phyloP scores from a whole-genome alignment of 345 rosid species.

The Eucalyptus pauciflora region DNA sequence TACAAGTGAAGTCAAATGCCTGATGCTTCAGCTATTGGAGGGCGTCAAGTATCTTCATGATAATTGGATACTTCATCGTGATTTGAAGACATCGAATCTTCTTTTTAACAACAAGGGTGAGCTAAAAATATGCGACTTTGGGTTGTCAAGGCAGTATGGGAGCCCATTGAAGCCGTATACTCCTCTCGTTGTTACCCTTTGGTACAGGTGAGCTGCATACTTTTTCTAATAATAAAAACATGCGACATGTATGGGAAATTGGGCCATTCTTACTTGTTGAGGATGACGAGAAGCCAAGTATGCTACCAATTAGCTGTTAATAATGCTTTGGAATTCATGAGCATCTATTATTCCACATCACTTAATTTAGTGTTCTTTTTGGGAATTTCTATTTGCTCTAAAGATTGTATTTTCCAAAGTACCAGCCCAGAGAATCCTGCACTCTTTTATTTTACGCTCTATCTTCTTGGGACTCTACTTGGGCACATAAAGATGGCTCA shows the following conservation, averaged over 20 bases:
- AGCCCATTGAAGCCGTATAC: slow-evolving; percentile 84
- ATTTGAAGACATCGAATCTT: slow-evolving; percentile 83
- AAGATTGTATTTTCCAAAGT: neutral
- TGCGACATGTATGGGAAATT: neutral
- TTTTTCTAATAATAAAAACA: neutral
- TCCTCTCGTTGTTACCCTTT: slow-evolving; percentile 59
- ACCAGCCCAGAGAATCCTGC: neutral
- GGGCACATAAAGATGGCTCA: neutral
- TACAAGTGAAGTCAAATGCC: slow-evolving; percentile 81
- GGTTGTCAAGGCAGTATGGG: slow-evolving; percentile 82
- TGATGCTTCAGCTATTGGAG: slow-evolving; percentile 80
- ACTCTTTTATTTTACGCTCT: neutral
- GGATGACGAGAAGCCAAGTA: neutral
- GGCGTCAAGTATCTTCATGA: slow-evolving; percentile 81
- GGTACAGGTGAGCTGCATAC: slow-evolving; percentile 58
- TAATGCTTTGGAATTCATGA: neutral
- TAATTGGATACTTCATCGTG: slow-evolving; percentile 91
- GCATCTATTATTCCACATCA: neutral
- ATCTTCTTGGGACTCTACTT: neutral
- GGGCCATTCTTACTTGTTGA: neutral
- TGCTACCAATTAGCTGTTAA: neutral
- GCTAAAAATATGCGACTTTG: slow-evolving; percentile 78
- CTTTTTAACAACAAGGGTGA: slow-evolving; percentile 71
- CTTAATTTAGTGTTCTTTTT: neutral
- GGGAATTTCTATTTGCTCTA: neutral